Evolutionary conservation across 2,329 filamentous ascomycete species (phyloP).

Genomic region (Ophiocordyceps unilateralis): DNA sequence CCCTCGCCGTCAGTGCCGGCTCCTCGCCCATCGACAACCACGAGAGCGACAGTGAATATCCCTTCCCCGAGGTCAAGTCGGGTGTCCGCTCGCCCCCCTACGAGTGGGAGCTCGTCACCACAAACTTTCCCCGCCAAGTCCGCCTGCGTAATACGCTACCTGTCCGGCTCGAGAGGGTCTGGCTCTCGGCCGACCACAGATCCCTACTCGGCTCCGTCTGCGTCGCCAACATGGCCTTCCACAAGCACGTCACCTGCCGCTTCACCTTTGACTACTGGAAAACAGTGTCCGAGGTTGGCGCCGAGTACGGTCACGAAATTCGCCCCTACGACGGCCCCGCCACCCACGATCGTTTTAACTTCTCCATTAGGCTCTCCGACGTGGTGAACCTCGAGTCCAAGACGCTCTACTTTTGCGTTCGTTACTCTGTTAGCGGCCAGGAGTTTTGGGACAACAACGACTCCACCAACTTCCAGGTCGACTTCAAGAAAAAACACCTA

Average conservation of each 20-base stretch:
- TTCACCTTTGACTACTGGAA: conserved; percentile 99
- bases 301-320: conserved; percentile 73
- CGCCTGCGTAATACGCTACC: conserved; percentile 42
- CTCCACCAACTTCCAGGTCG: conserved; percentile 76
- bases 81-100: conserved; percentile 31
- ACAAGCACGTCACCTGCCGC: conserved; percentile 75
- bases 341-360: conserved; percentile 77
- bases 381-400: conserved; percentile 82
- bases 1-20: conserved; percentile 87
- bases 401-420: conserved; percentile 81
- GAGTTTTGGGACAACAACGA: conserved; percentile 96
- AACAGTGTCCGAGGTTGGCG: conserved; percentile 83
- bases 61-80: conserved; percentile 40
- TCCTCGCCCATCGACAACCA: conserved; percentile 83
- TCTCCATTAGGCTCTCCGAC: conserved; percentile 84
- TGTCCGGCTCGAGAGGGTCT: conserved; percentile 72
- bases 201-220: conserved; percentile 67
- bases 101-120: conserved; percentile 75
- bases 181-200: conserved; percentile 76
- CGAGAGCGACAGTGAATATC: conserved; percentile 78
- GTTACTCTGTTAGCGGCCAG: conserved; percentile 66
- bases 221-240: conserved; percentile 77
- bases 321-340: conserved; percentile 45
- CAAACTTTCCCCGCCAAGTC: conserved; percentile 55
- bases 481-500: conserved; percentile 69